Percentiles rank a stretch among this genome's conserved stretches.
Conservation (phyloP, 1,139 yeast genomes). For the Lodderomyces theae region DNA sequence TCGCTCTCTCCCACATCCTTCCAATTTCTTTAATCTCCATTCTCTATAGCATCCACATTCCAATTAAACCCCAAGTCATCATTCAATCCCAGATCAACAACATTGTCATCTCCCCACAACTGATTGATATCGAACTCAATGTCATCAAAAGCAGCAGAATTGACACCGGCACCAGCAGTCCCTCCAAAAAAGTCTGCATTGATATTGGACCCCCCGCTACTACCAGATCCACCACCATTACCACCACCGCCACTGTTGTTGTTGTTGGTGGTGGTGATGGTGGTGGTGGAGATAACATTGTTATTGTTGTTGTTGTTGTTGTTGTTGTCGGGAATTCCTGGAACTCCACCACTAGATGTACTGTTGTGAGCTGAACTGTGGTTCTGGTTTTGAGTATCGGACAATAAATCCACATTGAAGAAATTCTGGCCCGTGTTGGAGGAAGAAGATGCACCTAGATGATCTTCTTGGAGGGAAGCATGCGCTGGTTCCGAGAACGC, state of each 20-base stretch:
- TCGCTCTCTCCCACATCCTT: constrained; percentile 1
- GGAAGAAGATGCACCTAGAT: not conserved
- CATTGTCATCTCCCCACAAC: constrained; percentile 38
- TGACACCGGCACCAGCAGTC: constrained; percentile 1
- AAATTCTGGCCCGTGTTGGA: not conserved
- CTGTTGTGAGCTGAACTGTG: constrained; percentile 1
- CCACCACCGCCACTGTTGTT: constrained; percentile 2
- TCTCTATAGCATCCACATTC: constrained; percentile 52
- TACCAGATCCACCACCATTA: constrained; percentile 9
- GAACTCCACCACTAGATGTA: not conserved
- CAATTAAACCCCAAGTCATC: constrained; percentile 39
- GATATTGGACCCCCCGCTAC: constrained; percentile 10
- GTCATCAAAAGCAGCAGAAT: constrained; percentile 33
- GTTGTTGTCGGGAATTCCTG: not conserved
- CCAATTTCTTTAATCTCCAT: constrained; percentile 24
- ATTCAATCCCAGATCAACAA: constrained; percentile 15
- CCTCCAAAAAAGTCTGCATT: constrained; percentile 3
- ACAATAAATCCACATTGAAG: constrained; percentile 5
- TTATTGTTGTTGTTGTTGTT: not conserved
- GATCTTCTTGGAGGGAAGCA: not conserved
- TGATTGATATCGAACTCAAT: constrained; percentile 56
- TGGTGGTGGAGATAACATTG: not conserved
- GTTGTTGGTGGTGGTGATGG: not conserved
- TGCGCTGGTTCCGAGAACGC: constrained; percentile 4
- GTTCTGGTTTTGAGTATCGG: constrained; percentile 1